Conservation (phyloP, 441 rosid species). For the Hypseocharis bilobata region DNA sequence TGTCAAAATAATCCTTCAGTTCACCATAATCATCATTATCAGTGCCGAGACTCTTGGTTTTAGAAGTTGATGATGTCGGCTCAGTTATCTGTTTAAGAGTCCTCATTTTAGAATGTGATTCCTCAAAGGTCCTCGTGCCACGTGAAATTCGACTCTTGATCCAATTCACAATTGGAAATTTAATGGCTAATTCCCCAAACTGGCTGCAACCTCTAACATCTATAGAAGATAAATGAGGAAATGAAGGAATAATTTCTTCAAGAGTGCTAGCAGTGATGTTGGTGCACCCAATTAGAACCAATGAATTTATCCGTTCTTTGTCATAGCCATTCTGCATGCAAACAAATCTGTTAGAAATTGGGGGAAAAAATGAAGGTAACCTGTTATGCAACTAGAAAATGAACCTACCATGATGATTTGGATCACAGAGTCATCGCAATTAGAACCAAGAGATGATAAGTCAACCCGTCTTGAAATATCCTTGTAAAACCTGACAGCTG, state of each 20-base stretch:
- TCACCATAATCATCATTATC: slow-evolving; percentile 81
- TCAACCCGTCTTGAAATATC: slow-evolving; percentile 65
- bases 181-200: slow-evolving; percentile 51
- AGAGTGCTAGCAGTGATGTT: slow-evolving; percentile 54
- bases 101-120: slow-evolving; percentile 46
- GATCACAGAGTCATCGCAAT: slow-evolving; percentile 57
- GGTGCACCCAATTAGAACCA: slow-evolving; percentile 75
- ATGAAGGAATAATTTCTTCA: slow-evolving; percentile 55
- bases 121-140: slow-evolving; percentile 33
- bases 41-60: slow-evolving; percentile 35
- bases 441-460: slow-evolving; percentile 65
- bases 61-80: slow-evolving; percentile 31
- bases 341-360: slow-evolving; percentile 24
- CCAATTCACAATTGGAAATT: slow-evolving; percentile 58
- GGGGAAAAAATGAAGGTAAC: slow-evolving; percentile 9
- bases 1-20: slow-evolving; percentile 86
- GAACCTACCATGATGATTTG: slow-evolving; percentile 61
- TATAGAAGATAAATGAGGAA: slow-evolving; percentile 56
- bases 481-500: slow-evolving; percentile 69
- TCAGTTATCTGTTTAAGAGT: slow-evolving; percentile 60
- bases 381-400: background rate
- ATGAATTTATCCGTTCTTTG: slow-evolving; percentile 58
- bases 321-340: slow-evolving; percentile 72
- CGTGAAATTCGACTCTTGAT: slow-evolving; percentile 40
- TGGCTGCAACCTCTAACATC: slow-evolving; percentile 89